Evolutionary conservation across 345 rosid species (phyloP).

Genomic region (Passiflora organensis): DNA sequence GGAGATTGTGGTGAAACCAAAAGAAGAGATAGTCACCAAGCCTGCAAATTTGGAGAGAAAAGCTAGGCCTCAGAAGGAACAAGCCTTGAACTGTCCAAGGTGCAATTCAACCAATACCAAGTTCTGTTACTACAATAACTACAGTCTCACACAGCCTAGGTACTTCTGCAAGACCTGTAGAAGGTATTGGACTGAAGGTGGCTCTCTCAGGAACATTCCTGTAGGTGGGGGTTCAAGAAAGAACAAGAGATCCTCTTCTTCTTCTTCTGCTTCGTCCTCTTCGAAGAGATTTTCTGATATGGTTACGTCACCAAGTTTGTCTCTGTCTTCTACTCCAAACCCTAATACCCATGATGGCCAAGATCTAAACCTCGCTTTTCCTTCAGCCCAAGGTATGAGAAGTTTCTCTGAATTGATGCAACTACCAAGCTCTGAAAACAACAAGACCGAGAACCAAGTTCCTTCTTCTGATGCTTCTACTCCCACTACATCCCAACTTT

Average conservation of each 20-base stretch:
- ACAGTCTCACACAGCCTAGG: conserved; percentile 95
- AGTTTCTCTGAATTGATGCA: conserved; percentile 63
- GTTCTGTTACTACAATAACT: conserved; percentile 97
- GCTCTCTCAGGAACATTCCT: conserved; percentile 89
- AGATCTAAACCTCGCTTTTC: conserved; percentile 78
- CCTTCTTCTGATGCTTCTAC: conserved; percentile 23
- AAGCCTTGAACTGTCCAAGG: conserved; percentile 89
- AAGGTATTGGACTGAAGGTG: conserved; percentile 99
- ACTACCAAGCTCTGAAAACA: conserved; percentile 31
- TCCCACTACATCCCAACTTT: conserved; percentile 30
- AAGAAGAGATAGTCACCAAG: conserved; percentile 68
- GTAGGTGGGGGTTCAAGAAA: conserved; percentile 98
- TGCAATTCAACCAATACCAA: conserved; percentile 94
- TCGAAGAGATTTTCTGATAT: conserved; percentile 61
- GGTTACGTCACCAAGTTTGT: conserved; percentile 36
- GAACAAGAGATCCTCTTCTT: conserved; percentile 76
- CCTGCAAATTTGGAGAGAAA: conserved; percentile 52
- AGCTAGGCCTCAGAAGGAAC: conserved; percentile 70
- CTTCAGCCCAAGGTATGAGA: conserved; percentile 41
- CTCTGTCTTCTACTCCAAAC: conserved; percentile 34
- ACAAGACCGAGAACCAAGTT: conserved; percentile 30
- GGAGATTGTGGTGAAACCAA: conserved; percentile 91
- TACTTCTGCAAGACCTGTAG: conserved; percentile 94
- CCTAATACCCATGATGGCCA: conserved; percentile 57
- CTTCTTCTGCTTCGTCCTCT: conserved; percentile 38